Evolutionary conservation across 805 yeast genomes (phyloP), one percentile per base, ranked within the genome.

Genomic region (Lipomyces yamanashiensis): DNA sequence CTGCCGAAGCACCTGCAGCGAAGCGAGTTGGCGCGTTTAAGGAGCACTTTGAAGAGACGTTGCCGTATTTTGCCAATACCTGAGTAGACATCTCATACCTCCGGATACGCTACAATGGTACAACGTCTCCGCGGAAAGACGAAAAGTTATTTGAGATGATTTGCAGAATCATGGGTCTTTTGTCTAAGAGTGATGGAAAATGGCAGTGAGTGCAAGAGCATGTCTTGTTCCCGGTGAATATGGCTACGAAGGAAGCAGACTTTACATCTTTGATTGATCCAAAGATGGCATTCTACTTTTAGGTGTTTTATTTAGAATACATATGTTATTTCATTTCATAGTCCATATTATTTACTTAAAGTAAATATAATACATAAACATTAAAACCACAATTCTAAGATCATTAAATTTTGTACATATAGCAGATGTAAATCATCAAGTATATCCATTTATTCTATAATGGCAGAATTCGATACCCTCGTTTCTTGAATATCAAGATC

Each of bases 181-280:
- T 43, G 10, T 7, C 47, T 17, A 43, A 43, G 47, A 43, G 17
- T 43, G 47, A 43, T 17, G 47, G 47, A 10, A 43, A 43, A 9
- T 43, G 47, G 47, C 47, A 43, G 47, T 43, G 47, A 17, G 47
- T 43, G 9, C 47, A 43, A 7, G 47, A 43, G 47, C 47, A 43
- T 15, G 47, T 43, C 7, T 43, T 17, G 19, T 43, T 43, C 47
- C 47, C 47, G 7, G 47, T 43, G 17, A 43, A 43, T 17, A 43
- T 43, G 47, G 47, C 47, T 7, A 43, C 47, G 7, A 43, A 43
- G 47, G 47, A 43, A 17, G 47, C 47, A 13, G 47, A 43, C 19
- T 43, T 43, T 43, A 43, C 47, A 7, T 43, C 47, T 7, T 43
- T 17, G 19, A 43, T 43, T 15, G 47, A 43, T n/a, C 47, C 47